A percentile compares a stretch with the other conserved stretches of the same genome.
Conservation (phyloP, 139 green algal genomes). For the Chlorella sp. region DNA sequence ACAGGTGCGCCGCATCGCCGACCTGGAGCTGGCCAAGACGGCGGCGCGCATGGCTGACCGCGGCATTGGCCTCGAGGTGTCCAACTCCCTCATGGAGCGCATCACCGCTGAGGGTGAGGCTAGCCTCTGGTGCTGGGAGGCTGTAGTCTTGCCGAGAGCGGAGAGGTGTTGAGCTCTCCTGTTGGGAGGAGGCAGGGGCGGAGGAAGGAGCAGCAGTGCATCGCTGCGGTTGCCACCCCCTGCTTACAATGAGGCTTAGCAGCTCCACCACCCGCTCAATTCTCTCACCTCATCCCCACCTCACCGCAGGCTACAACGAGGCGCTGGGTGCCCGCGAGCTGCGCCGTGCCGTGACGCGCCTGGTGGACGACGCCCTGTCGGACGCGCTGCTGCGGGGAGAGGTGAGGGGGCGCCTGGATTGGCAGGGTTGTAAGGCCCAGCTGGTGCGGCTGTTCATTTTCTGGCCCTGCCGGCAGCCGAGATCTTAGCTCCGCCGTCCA, state of each 20-base stretch:
- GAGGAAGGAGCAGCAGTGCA: no score
- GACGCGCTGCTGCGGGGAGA: conserved; percentile 68
- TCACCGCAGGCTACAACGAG: conserved; percentile 59
- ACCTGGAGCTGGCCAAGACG: conserved; percentile 75
- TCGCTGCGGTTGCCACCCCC: no score
- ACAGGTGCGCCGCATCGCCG: conserved; percentile 72
- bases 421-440: no score
- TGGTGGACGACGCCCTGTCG: conserved; percentile 74
- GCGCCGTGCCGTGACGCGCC: conserved; percentile 54
- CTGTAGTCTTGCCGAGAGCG: no score
- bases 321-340: conserved; percentile 70
- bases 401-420: conserved; percentile 44
- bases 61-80: conserved; percentile 57
- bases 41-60: conserved; percentile 45
- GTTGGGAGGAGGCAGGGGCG: no score
- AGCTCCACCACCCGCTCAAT: no score
- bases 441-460: no score
- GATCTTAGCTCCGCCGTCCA: background rate
- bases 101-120: conserved; percentile 64
- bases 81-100: conserved; percentile 57
- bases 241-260: no score
- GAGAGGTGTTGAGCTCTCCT: no score
- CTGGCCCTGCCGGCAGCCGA: no score
- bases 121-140: no score
- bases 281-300: no score